phyloP scores from a whole-genome alignment of 345 rosid species.

The Clarkia xantiana region DNA sequence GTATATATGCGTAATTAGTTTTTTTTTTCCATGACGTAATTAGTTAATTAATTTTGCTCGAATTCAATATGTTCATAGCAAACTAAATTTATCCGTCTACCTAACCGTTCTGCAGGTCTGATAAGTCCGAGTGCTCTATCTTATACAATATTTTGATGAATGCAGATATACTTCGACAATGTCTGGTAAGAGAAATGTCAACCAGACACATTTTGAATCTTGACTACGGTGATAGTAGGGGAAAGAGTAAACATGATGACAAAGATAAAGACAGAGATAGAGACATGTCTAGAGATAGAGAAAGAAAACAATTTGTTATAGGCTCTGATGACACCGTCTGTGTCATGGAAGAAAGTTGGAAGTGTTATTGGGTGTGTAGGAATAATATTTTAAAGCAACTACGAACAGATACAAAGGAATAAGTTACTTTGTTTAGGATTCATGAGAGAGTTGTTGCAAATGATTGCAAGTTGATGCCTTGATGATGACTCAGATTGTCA shows the following conservation, averaged over 20 bases:
- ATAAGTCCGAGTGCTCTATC: neutral
- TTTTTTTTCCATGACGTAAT: too few relatives aligned
- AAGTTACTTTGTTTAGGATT: slow-evolving; percentile 79
- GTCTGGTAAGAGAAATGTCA: slow-evolving; percentile 80
- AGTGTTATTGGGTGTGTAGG: slow-evolving; percentile 93
- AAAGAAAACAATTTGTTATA: slow-evolving; percentile 48
- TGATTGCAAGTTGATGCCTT: slow-evolving; percentile 29
- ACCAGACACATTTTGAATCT: slow-evolving; percentile 62
- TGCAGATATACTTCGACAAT: slow-evolving; percentile 13
- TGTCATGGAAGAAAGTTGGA: slow-evolving; percentile 80
- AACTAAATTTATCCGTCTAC: too few relatives aligned
- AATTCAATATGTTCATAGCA: neutral
- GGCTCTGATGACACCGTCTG: slow-evolving; percentile 64
- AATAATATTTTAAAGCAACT: slow-evolving; percentile 85
- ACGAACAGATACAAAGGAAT: slow-evolving; percentile 62
- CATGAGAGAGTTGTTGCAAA: slow-evolving; percentile 75
- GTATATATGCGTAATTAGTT: too few relatives aligned
- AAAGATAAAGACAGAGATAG: too few relatives aligned
- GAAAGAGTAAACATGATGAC: slow-evolving; percentile 58
- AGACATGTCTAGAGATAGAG: slow-evolving; percentile 58
- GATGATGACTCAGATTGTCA: slow-evolving; percentile 54
- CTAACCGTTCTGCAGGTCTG: neutral
- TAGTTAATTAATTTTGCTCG: too few relatives aligned
- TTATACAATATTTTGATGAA: neutral
- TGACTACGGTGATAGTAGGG: slow-evolving; percentile 44